Evolutionary conservation across 2,329 filamentous ascomycete genomes (phyloP).

Genomic region (Sphaerulina vaccinii): DNA sequence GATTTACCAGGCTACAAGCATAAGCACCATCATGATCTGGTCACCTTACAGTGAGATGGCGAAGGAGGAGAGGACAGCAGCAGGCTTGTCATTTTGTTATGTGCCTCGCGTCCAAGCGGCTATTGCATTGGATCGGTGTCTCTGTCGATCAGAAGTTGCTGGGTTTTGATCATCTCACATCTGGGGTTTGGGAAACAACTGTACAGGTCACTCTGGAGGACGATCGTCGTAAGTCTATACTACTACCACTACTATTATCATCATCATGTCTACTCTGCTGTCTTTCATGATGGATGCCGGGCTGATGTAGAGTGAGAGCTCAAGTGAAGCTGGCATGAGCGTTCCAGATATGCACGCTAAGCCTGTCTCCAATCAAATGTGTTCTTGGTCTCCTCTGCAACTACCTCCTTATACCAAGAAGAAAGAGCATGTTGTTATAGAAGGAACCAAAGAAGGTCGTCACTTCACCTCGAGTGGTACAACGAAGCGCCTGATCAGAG

Average conservation of each 20-base stretch:
- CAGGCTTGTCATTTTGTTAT: constrained; percentile 9
- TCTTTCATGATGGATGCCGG: background rate
- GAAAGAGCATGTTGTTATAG: too few species aligned
- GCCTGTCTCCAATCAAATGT: too few species aligned
- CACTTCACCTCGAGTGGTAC: too few species aligned
- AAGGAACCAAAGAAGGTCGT: too few species aligned
- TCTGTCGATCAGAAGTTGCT: background rate
- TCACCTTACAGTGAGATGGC: too few species aligned
- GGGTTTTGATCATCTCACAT: background rate
- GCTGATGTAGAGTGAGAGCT: background rate
- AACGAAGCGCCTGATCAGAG: too few species aligned
- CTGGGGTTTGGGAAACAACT: constrained; percentile 16
- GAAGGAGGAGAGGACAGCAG: constrained; percentile 6
- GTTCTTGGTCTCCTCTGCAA: too few species aligned
- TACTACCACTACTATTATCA: background rate
- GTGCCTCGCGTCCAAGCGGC: constrained; percentile 17
- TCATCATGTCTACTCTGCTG: background rate
- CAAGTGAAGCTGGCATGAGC: background rate
- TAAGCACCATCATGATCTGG: too few species aligned
- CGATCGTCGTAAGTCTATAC: background rate
- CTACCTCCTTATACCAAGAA: too few species aligned
- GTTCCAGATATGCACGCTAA: too few species aligned
- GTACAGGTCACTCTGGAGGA: constrained; percentile 16
- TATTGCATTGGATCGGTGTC: constrained; percentile 20
- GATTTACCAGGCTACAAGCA: too few species aligned